Conservation (phyloP, 2,329 filamentous ascomycete genomes). For the Venturia oleaginea region DNA sequence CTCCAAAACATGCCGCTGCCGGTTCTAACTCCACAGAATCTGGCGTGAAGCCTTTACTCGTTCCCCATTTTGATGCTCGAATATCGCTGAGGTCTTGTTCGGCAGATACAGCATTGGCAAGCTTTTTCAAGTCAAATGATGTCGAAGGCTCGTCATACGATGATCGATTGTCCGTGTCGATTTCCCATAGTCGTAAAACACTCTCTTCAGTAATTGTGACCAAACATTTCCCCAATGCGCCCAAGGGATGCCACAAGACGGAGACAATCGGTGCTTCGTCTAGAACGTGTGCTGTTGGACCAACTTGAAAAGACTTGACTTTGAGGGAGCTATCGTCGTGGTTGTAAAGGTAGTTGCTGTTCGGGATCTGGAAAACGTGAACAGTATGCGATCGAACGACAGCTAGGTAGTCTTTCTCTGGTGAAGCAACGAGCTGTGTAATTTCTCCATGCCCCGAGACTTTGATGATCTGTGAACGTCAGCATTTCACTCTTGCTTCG, state of each 20-base stretch:
- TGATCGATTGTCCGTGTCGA: conserved; percentile 74
- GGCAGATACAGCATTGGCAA: conserved; percentile 72
- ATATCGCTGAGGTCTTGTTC: conserved; percentile 65
- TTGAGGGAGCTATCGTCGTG: conserved; percentile 62
- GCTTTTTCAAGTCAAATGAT: conserved; percentile 78
- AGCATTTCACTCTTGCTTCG: neutral
- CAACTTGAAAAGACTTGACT: conserved; percentile 82
- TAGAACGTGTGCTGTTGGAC: conserved; percentile 83
- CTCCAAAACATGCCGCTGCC: conserved; percentile 82
- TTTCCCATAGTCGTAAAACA: conserved; percentile 81
- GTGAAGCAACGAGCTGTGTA: conserved; percentile 75
- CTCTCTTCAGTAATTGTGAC: conserved; percentile 86
- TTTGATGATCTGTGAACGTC: conserved; percentile 54
- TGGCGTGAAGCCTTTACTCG: conserved; percentile 75
- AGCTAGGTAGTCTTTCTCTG: conserved; percentile 70
- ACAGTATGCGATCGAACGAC: conserved; percentile 81
- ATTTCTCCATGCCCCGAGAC: conserved; percentile 74
- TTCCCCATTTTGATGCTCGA: conserved; percentile 59
- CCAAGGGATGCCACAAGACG: conserved; percentile 86
- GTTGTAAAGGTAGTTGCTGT: conserved; percentile 56
- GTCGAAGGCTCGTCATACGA: conserved; percentile 78
- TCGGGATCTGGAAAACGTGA: conserved; percentile 78
- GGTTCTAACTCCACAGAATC: conserved; percentile 92
- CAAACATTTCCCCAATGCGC: conserved; percentile 69
- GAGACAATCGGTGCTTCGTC: conserved; percentile 73